These are phyloP conservation scores for Solanum chilense DNA, from an alignment of 257 asterid genomes.

Conservation along the genomic window DNA sequence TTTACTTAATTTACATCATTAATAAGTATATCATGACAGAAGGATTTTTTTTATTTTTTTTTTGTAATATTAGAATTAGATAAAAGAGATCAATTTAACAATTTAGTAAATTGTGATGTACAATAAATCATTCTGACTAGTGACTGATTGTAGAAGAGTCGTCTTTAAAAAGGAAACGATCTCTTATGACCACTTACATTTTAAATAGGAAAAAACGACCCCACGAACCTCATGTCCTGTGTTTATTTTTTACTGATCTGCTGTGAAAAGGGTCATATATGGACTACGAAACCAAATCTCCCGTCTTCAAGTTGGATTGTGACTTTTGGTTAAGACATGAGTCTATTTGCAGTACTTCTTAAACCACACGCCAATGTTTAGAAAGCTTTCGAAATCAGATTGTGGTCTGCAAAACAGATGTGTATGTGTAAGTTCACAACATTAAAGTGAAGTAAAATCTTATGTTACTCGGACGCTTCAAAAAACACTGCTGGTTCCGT, in stretches of 20 bases:
- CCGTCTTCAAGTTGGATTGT: not conserved
- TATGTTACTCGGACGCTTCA: not conserved
- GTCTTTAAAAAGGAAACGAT: not conserved
- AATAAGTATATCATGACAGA: not conserved
- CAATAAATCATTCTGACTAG: not conserved
- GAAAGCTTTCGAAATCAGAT: slow-evolving; percentile 84
- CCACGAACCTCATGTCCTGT: not conserved
- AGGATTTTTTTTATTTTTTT: too few species aligned
- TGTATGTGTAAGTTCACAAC: not conserved
- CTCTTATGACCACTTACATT: not conserved
- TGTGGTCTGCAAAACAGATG: slow-evolving; percentile 56
- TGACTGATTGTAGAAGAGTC: not conserved
- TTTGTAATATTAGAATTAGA: not conserved
- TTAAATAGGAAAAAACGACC: not conserved
- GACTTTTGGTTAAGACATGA: not conserved
- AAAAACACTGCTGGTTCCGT: not conserved
- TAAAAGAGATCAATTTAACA: not conserved
- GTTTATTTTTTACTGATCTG: not conserved
- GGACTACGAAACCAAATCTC: not conserved
- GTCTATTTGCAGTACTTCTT: slow-evolving; percentile 57
- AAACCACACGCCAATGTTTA: slow-evolving; percentile 81
- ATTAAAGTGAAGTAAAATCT: not conserved
- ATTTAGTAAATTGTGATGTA: not conserved
- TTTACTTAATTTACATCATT: not conserved
- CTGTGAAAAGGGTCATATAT: not conserved